Base-by-base conservation (phyloP, 371 early-diverging fungal species). In the Dipsacomyces acuminosporus region DNA sequence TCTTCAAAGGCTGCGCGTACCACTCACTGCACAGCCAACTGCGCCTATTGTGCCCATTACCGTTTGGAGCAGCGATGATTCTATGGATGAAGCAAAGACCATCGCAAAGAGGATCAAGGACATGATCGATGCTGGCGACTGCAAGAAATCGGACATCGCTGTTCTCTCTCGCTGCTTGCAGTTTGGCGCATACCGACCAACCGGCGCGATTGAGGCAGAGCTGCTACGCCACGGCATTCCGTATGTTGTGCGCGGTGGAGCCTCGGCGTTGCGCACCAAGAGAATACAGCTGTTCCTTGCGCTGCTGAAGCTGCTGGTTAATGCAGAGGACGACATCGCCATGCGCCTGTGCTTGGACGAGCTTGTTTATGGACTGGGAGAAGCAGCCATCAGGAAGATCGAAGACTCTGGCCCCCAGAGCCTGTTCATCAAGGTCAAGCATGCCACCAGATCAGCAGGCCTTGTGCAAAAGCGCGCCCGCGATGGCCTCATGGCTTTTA, bases 361-460 rank as follows among this genome's bases (percentile, higher is more conserved):
- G 19, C 73, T 81, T 0, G 76, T 64, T 22, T 58, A 74, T 42
- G 73, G 76, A 15, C 45, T 84, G 23, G 84, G 84, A 1, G 73
- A 74, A 14, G 77, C 53, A 1, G 59, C 63, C 0, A 14, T 75
- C 15, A 26, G 49, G 2, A 59, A 57, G 34, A 72, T 84, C 14
- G 44, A 42, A 15, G 45, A 18, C 0, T 22, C 59, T 8, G 61
- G 54, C n/a, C 18, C 11, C 22, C 11, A 4, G 8, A 26, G 33
- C 18, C 46, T 54, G 36, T 54, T 26, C 34, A 46, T 22, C 8
- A 47, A 24, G 17, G 34, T 34, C 22, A 30, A 23, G 51, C 22
- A 13, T 14, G 17, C n/a, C 14, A n/a, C 3, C 8, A 38, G 47
- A 49, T 34, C 56, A 0, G 13, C 24, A 6, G 20, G 34, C n/a